Percentiles rank a stretch among this genome's conserved stretches.
Conservation (phyloP, 495 filamentous ascomycete genomes). For the Neohortaea acidophila region DNA sequence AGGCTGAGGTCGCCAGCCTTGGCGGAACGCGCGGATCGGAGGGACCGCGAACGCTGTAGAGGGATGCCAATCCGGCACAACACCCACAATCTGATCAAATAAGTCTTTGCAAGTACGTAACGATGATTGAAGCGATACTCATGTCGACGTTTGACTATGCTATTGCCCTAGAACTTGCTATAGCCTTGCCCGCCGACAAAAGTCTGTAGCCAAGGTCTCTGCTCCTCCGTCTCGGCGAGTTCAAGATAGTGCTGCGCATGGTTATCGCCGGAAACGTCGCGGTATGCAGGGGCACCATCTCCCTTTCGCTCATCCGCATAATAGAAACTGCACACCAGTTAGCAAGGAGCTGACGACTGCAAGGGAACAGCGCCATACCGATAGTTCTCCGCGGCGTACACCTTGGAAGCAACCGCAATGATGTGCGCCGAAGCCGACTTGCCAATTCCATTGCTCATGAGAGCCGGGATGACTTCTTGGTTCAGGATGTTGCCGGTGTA, state of each 20-base stretch:
- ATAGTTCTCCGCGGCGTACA: conserved; percentile 24
- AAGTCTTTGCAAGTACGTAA: too few species aligned
- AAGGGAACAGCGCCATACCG: conserved; percentile 26
- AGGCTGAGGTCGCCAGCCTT: too few species aligned
- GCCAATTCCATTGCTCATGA: conserved; percentile 26
- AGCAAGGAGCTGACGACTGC: neutral
- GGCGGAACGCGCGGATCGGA: too few species aligned
- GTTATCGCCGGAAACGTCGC: conserved; percentile 22
- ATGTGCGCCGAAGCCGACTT: conserved; percentile 29
- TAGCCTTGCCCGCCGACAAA: conserved; percentile 31
- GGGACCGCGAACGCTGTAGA: too few species aligned
- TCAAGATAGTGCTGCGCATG: conserved; percentile 29
- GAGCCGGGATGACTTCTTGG: conserved; percentile 19
- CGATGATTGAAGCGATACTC: too few species aligned
- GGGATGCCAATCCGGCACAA: too few species aligned
- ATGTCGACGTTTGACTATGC: too few species aligned
- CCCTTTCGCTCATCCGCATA: conserved; percentile 30
- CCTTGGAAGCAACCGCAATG: conserved; percentile 25
- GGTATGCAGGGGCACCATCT: conserved; percentile 21
- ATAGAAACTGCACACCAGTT: conserved; percentile 23
- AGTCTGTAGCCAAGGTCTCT: conserved; percentile 29
- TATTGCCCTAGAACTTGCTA: neutral
- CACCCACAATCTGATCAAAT: too few species aligned
- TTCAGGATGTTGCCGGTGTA: conserved; percentile 34
- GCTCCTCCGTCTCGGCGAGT: conserved; percentile 21